Conservation (phyloP, 2,329 filamentous ascomycete species). For the Fusarium tupiense region DNA sequence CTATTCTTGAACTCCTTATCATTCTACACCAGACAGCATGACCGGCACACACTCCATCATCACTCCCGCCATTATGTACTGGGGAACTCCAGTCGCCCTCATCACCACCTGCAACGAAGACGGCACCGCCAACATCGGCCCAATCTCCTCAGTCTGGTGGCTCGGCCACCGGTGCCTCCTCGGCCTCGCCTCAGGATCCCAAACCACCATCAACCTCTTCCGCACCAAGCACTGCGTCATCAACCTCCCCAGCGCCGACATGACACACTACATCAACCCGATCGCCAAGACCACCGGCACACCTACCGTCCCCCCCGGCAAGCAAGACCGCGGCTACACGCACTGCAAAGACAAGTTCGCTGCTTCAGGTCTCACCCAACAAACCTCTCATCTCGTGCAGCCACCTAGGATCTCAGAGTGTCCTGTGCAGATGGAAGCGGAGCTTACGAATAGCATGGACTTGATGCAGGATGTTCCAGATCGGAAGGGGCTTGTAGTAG, state of each 20-base stretch:
- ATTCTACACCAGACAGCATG: background rate
- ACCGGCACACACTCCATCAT: background rate
- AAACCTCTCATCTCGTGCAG: accelerated
- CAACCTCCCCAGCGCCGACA: background rate
- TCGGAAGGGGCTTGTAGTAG: accelerated
- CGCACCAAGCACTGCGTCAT: background rate
- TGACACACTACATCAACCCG: background rate
- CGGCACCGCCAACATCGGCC: background rate
- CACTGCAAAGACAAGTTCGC: background rate
- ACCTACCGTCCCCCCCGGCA: background rate
- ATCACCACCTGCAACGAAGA: background rate
- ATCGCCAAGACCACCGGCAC: background rate
- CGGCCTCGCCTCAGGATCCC: background rate
- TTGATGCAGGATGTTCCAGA: background rate
- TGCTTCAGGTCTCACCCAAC: background rate
- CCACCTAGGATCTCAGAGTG: background rate
- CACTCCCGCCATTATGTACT: background rate
- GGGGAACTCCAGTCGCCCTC: background rate
- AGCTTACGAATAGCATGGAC: background rate
- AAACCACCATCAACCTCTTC: background rate
- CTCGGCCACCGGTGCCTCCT: background rate
- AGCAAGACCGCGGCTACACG: background rate
- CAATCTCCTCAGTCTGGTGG: background rate
- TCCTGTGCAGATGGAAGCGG: background rate
- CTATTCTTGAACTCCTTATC: accelerated